phyloP scores from a whole-genome alignment of 495 filamentous ascomycete genomes.

The Neurospora pannonica region DNA sequence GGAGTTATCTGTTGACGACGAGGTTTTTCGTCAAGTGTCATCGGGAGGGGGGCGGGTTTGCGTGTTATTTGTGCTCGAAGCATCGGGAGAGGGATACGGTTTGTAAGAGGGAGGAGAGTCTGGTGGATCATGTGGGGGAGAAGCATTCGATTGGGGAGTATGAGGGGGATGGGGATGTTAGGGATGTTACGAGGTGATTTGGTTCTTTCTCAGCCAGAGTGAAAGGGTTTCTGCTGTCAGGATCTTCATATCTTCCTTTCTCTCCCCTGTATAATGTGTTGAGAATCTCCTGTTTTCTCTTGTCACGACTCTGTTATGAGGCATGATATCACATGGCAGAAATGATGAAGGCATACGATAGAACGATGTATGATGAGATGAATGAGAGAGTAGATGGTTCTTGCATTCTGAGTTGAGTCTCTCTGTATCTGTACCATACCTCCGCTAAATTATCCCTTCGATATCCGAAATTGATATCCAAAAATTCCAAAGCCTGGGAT shows the following conservation, averaged over 20 bases:
- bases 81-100: conserved; percentile 22
- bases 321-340: not conserved
- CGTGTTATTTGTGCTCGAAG: conserved; percentile 21
- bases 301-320: not conserved
- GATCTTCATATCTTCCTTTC: not conserved
- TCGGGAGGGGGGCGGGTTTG: conserved; percentile 18
- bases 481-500: not conserved
- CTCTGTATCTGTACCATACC: not conserved
- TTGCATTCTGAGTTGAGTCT: not conserved
- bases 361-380: not conserved
- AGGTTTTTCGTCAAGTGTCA: conserved; percentile 30
- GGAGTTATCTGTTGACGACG: conserved; percentile 19
- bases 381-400: not conserved
- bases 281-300: not conserved
- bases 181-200: conserved; percentile 6
- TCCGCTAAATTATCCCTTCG: not conserved
- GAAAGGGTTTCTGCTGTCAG: not conserved
- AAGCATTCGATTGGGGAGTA: conserved; percentile 22
- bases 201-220: not conserved
- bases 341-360: not conserved
- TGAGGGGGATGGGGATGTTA: conserved; percentile 20
- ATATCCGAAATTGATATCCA: not conserved
- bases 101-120: conserved; percentile 12
- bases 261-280: not conserved
- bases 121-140: conserved; percentile 22